Percentiles rank a stretch among this genome's conserved stretches.
Conservation (phyloP, 305 asterid genomes). For the Stenogyne calaminthoides region DNA sequence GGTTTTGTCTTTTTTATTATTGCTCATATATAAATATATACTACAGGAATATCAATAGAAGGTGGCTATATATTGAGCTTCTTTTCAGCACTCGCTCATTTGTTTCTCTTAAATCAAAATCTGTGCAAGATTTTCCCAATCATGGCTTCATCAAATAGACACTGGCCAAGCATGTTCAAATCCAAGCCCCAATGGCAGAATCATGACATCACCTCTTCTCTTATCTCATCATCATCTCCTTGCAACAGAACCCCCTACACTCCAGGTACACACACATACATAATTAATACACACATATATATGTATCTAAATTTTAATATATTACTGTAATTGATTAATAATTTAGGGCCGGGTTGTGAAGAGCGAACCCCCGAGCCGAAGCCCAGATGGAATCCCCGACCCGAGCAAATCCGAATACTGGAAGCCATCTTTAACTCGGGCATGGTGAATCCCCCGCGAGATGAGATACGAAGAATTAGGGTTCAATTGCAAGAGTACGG, state of each 20-base stretch:
- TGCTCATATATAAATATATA: too few species aligned
- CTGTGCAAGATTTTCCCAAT: not conserved
- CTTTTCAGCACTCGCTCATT: too few species aligned
- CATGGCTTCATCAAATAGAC: slow-evolving; percentile 89
- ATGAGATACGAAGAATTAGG: slow-evolving; percentile 85
- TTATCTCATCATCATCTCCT: slow-evolving; percentile 33
- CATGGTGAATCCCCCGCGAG: slow-evolving; percentile 96
- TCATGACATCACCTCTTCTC: slow-evolving; percentile 50
- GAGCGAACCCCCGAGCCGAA: slow-evolving; percentile 95
- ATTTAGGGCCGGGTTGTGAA: slow-evolving; percentile 46
- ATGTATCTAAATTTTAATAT: too few species aligned
- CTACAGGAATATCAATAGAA: not conserved
- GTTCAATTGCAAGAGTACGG: slow-evolving; percentile 85
- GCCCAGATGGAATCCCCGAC: slow-evolving; percentile 95
- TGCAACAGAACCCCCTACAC: slow-evolving; percentile 46
- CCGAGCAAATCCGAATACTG: slow-evolving; percentile 88
- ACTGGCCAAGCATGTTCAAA: slow-evolving; percentile 99
- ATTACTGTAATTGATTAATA: not conserved
- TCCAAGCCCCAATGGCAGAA: slow-evolving; percentile 85
- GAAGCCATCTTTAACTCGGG: slow-evolving; percentile 96
- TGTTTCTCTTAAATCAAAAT: not conserved
- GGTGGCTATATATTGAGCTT: slow-evolving; percentile 32
- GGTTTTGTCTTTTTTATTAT: slow-evolving; percentile 30
- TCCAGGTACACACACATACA: slow-evolving; percentile 39
- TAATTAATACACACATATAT: not conserved